Evolutionary conservation across 139 green algal species (phyloP).

Genomic region (Chlorella sp.): DNA sequence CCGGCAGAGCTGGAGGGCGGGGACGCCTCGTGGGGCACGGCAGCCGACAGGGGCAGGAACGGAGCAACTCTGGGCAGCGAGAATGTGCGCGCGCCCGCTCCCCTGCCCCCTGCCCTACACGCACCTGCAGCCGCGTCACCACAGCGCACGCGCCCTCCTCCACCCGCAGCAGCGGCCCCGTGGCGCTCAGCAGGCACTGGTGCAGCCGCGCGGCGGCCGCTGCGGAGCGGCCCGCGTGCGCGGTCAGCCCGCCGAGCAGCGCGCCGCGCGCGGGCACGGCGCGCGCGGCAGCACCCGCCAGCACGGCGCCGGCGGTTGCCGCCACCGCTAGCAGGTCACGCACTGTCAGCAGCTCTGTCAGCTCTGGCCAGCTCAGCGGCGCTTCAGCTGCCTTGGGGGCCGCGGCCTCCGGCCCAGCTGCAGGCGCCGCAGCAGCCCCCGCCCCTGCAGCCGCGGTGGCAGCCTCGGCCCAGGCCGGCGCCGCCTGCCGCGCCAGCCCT

Average conservation of each 20-base stretch:
- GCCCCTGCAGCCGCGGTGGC: not conserved
- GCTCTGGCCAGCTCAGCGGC: not conserved
- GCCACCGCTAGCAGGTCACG: slow-evolving; percentile 33
- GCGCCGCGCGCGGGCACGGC: not conserved
- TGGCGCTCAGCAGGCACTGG: slow-evolving; percentile 9
- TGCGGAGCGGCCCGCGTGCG: not conserved
- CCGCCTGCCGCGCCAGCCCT: slow-evolving; percentile 17
- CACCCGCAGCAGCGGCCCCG: slow-evolving; percentile 12
- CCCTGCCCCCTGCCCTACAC: no score
- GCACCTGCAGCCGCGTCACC: slow-evolving; percentile 5
- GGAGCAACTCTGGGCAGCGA: no score
- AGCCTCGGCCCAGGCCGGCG: not conserved
- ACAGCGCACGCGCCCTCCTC: not conserved
- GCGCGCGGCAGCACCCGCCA: not conserved
- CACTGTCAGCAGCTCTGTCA: slow-evolving; percentile 35
- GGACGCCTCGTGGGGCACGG: no score
- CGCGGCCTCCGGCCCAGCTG: not conserved
- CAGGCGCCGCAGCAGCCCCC: not conserved
- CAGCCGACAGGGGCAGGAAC: no score
- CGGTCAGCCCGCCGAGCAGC: slow-evolving; percentile 10
- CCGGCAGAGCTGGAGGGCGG: not conserved
- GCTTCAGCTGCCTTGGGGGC: not conserved
- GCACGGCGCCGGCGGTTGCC: slow-evolving; percentile 1
- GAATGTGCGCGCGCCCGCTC: no score
- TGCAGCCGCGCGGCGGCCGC: not conserved